Conservation (phyloP, 805 yeast genomes). For the Pichia ethanolica region DNA sequence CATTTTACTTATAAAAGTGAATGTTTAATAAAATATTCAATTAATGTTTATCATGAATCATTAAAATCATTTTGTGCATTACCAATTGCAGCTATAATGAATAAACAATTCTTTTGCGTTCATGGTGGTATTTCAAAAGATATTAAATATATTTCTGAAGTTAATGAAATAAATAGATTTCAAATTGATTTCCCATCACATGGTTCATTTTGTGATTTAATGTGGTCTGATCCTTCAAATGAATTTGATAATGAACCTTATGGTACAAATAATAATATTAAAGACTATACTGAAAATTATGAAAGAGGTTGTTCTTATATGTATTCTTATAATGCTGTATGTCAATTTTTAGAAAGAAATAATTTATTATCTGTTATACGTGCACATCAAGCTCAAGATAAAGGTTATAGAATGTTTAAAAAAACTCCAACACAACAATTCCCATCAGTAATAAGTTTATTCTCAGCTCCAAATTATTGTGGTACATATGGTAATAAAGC, state of each 20-base stretch:
- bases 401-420: slow-evolving; percentile 92
- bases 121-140: slow-evolving; percentile 96
- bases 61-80: slow-evolving; percentile 75
- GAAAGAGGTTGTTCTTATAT: slow-evolving; percentile 87
- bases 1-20: slow-evolving; percentile 91
- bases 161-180: slow-evolving; percentile 67
- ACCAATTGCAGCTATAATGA: slow-evolving; percentile 91
- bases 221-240: slow-evolving; percentile 96
- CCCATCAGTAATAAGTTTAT: slow-evolving; percentile 83
- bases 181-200: slow-evolving; percentile 81
- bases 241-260: slow-evolving; percentile 60
- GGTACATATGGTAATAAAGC: slow-evolving; percentile 93
- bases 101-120: slow-evolving; percentile 88
- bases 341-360: slow-evolving; percentile 70
- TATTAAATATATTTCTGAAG: slow-evolving; percentile 58
- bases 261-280: slow-evolving; percentile 7
- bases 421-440: slow-evolving; percentile 78
- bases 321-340: slow-evolving; percentile 74
- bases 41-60: slow-evolving; percentile 59
- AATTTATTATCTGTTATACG: slow-evolving; percentile 79
- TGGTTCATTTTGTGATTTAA: slow-evolving; percentile 88
- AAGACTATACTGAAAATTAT: slow-evolving; percentile 59
- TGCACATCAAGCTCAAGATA: slow-evolving; percentile 97
- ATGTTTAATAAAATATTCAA: slow-evolving; percentile 76
- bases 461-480: slow-evolving; percentile 91